Base-by-base conservation (phyloP, 306 rosid species). In the Mucuna pruriens region DNA sequence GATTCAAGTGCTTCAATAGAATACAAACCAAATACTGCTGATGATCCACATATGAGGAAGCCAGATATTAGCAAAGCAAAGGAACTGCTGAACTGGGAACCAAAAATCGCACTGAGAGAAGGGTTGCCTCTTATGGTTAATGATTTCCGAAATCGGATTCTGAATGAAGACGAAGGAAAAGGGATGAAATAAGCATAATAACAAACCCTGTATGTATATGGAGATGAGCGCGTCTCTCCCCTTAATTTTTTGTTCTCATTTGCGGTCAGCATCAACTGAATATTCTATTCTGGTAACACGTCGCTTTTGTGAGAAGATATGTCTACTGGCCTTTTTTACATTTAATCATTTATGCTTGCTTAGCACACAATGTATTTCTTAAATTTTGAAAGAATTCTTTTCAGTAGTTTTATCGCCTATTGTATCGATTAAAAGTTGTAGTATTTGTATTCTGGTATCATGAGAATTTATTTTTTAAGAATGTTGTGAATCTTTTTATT, bases 21-120 rank as follows among this genome's bases (percentile, higher is more conserved):
- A 82, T 93, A 86, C 74, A 92, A 23, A 84, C 86, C 97, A 85
- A 96, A 96, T 78, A 96, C 97, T 44, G 99, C 98, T 5, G 99
- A 96, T 81, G 99, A 96, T 88, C 99, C 99, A 15, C 99, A 96
- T 33, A 96, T 86, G 97, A 96, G 99, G 87, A 96, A 93, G 83
- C 99, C 99, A 6, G 98, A 96, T 80, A 96, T 96, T 48, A 86
- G 90, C 90, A 96, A 90, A 90, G 99, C 99, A 29, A 96, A 92
- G 89, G 93, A 92, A 44, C 87, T 91, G 29, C 87, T 96, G 85
- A 93, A 90, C 94, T 96, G 99, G 99, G 91, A 89, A 84, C 99
- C 98, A 15, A 90, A 90, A 80, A 8, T 96, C 60, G 62, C 99
- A 1, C 90, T 96, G 45, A 91, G 91, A 85, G 92, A 96, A 84